A percentile compares a stretch with the other conserved stretches of the same genome.
Conservation (phyloP, 2,329 filamentous ascomycete species). For the Westerdykella aurantiaca region DNA sequence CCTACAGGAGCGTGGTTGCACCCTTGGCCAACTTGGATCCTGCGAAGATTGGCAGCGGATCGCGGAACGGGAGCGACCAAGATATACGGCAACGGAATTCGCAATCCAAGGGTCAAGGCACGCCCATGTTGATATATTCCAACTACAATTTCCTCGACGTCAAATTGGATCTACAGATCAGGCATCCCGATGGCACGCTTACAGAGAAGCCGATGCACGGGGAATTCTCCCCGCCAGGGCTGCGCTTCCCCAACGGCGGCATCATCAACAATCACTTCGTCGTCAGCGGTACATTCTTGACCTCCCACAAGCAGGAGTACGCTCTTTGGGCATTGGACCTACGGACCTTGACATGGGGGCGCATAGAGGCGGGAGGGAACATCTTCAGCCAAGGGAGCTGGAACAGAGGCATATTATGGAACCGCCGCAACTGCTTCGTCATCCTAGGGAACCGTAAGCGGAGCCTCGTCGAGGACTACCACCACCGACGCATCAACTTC, state of each 20-base stretch:
- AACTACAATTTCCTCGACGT: constrained; percentile 99
- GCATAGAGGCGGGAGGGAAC: constrained; percentile 85
- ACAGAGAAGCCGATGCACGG: constrained; percentile 86
- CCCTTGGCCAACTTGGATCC: constrained; percentile 65
- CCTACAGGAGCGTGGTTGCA: constrained; percentile 91
- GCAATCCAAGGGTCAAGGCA: constrained; percentile 39
- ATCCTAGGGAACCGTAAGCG: constrained; percentile 90
- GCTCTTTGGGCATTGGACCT: constrained; percentile 93
- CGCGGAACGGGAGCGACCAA: constrained; percentile 29
- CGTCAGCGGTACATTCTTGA: constrained; percentile 94
- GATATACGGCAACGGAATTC: constrained; percentile 30
- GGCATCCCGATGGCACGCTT: constrained; percentile 74
- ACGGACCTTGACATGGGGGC: constrained; percentile 82
- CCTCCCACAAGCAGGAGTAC: constrained; percentile 96
- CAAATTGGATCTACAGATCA: constrained; percentile 87
- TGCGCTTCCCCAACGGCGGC: constrained; percentile 92
- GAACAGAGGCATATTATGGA: constrained; percentile 94
- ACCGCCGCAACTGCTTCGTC: constrained; percentile 87
- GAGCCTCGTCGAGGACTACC: constrained; percentile 95
- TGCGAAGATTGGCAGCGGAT: constrained; percentile 59
- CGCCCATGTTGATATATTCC: constrained; percentile 90
- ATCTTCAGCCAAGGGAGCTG: constrained; percentile 97
- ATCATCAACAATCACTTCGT: constrained; percentile 96
- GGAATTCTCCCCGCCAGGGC: constrained; percentile 78
- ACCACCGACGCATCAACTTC: constrained; percentile 95